Evolutionary conservation across 805 yeast genomes (phyloP).

Genomic region (Lipomyces yamanashiensis): DNA sequence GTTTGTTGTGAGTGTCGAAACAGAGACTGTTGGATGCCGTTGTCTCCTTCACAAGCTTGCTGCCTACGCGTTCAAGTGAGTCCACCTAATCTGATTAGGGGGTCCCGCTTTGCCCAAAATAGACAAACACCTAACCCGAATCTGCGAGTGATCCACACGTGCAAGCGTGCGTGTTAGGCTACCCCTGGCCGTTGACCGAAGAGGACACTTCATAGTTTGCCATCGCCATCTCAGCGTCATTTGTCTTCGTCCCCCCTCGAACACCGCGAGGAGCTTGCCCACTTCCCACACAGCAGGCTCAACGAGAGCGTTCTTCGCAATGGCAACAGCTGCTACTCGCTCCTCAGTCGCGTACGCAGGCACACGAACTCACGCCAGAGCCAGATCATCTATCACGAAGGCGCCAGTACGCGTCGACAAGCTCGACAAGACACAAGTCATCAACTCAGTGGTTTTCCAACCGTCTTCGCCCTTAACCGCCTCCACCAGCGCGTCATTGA

Average conservation of each 20-base stretch:
- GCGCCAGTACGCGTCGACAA: not conserved
- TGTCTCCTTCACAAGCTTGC: too few species aligned
- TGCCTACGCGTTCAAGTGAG: too few species aligned
- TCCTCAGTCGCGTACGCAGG: not conserved
- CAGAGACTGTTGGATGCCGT: too few species aligned
- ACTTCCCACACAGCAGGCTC: too few species aligned
- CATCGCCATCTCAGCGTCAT: too few species aligned
- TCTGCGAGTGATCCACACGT: not conserved
- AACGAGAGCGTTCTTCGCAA: not conserved
- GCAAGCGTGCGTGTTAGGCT: not conserved
- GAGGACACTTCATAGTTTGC: slow-evolving; percentile 4
- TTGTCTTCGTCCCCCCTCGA: too few species aligned
- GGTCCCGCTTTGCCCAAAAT: not conserved
- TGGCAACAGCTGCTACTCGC: not conserved
- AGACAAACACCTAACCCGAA: slow-evolving; percentile 1
- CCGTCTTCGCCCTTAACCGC: not conserved
- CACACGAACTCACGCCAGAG: not conserved
- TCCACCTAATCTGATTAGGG: too few species aligned
- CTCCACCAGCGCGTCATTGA: not conserved
- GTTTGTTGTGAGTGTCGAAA: too few species aligned
- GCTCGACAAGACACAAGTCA: not conserved
- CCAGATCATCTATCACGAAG: not conserved
- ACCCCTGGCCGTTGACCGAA: slow-evolving; percentile 15
- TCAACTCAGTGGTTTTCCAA: not conserved
- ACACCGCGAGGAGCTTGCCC: too few species aligned